These are phyloP conservation scores for Marasmius sp. DNA, from an alignment of 1,284 basidiomycete species.

Conservation along the genomic window DNA sequence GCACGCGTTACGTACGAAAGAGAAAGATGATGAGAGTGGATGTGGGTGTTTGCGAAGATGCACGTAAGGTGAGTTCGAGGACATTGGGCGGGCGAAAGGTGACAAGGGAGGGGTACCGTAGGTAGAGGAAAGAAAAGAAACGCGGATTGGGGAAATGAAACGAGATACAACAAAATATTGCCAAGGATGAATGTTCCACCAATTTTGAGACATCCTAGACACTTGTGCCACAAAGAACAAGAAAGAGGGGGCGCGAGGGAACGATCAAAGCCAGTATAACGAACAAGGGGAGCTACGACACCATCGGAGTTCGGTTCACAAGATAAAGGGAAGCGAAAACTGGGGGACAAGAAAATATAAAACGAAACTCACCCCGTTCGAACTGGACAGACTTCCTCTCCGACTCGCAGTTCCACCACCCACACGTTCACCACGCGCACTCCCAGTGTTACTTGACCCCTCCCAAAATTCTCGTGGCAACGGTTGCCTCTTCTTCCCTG, in stretches of 20 bases:
- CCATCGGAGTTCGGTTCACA: neutral
- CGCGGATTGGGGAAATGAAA: too few species aligned
- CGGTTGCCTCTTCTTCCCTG: slow-evolving; percentile 49
- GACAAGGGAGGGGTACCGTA: too few species aligned
- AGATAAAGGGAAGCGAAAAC: neutral
- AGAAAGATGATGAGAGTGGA: neutral
- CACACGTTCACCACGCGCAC: too few species aligned
- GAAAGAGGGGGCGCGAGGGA: neutral
- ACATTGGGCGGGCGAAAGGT: too few species aligned
- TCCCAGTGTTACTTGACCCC: slow-evolving; percentile 26
- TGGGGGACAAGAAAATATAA: neutral
- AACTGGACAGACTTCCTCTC: slow-evolving; percentile 5
- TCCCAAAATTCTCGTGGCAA: slow-evolving; percentile 63
- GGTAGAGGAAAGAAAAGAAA: too few species aligned
- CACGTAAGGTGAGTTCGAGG: too few species aligned
- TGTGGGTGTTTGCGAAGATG: neutral
- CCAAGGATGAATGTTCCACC: too few species aligned
- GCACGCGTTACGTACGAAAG: neutral
- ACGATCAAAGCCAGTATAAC: neutral
- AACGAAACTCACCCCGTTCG: slow-evolving; percentile 9
- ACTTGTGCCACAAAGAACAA: neutral
- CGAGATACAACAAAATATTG: too few species aligned
- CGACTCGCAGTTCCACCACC: slow-evolving; percentile 1
- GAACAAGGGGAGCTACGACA: neutral
- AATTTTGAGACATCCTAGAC: too few species aligned